These are phyloP conservation scores for Sechiopsis laciniata DNA, from an alignment of 306 rosid genomes.

Conservation along the genomic window DNA sequence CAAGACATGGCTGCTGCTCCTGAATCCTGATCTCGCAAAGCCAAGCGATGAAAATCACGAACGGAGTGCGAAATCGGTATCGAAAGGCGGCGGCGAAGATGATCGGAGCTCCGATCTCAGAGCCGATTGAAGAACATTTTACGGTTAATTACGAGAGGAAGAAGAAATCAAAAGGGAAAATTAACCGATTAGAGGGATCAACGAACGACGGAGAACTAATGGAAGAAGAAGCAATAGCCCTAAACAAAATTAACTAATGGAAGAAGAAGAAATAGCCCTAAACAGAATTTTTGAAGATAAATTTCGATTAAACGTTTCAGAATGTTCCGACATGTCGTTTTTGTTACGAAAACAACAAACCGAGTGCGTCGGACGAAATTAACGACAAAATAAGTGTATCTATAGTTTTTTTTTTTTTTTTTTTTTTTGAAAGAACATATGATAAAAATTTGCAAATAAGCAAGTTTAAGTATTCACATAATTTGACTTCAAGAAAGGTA, in stretches of 20 bases:
- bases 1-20: constrained; percentile 39
- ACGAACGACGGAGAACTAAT: constrained; percentile 6
- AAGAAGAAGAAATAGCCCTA: constrained; percentile 1
- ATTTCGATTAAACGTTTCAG: not conserved
- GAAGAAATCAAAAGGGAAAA: not conserved
- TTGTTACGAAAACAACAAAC: too few relatives aligned
- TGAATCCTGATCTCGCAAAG: constrained; percentile 10
- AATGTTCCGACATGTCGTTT: too few relatives aligned
- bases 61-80: not conserved
- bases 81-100: not conserved
- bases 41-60: not conserved
- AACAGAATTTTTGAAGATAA: not conserved
- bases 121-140: not conserved
- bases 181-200: not conserved
- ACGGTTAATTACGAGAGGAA: not conserved
- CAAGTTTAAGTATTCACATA: too few relatives aligned
- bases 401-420: too few relatives aligned
- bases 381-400: too few relatives aligned
- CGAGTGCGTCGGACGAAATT: too few relatives aligned
- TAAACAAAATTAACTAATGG: constrained; percentile 3
- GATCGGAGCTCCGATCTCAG: not conserved
- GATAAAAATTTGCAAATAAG: too few relatives aligned
- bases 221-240: not conserved
- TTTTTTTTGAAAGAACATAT: too few relatives aligned
- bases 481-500: too few relatives aligned